Base-by-base conservation (phyloP, 2,329 filamentous ascomycete species). In the Hymenoscyphus fructigenus region DNA sequence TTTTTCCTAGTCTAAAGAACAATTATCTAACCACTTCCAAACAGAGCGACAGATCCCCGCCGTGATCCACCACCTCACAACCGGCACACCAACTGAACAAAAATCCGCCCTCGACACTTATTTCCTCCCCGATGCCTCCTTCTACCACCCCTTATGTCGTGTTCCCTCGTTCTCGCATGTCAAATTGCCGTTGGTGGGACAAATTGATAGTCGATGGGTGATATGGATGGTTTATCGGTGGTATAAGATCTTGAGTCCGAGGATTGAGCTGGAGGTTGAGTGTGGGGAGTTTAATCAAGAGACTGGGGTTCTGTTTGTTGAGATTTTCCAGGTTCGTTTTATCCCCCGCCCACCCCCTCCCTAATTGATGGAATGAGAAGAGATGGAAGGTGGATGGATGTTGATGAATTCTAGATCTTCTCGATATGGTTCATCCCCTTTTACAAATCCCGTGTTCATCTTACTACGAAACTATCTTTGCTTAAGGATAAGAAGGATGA, bases 241-340 rank as follows among this genome's bases (percentile, higher is more conserved):
- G 91, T 94, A 96, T 78, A 91, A 92, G 73, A 90, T 94, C 68
- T 81, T 96, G 74, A 92, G 88, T 67, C 93, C 93, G 0, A 80
- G 82, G 20, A 91, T 95, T 69, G 82, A 88, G 55, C 78, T 94
- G 14, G 79, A 83, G 1, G 81, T 97, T 20, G 84, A 92, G 67
- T 84, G 83, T 3, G 14, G 67, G 90, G 91, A 89, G 17, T 91
- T 88, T 72, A 91, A 96, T 74, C 79, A 87, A 71, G 73, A 81
- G 2, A 85, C 84, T 26, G 80, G 86, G 50, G 82, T 85, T n/a
- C 84, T 96, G 59, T 96, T 92, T 77, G 83, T 93, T 59, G 85
- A 84, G 41, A 84, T 95, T 66, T 84, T 82, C 50, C 93, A 97
- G 53, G 53, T 56, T 29, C 1, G 53, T 56, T 9, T 1, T 55